A percentile compares a stretch with the other conserved stretches of the same genome.
These are phyloP conservation scores for Marasmius oreades DNA, from an alignment of 1,284 basidiomycete genomes.

Conservation along the genomic window DNA sequence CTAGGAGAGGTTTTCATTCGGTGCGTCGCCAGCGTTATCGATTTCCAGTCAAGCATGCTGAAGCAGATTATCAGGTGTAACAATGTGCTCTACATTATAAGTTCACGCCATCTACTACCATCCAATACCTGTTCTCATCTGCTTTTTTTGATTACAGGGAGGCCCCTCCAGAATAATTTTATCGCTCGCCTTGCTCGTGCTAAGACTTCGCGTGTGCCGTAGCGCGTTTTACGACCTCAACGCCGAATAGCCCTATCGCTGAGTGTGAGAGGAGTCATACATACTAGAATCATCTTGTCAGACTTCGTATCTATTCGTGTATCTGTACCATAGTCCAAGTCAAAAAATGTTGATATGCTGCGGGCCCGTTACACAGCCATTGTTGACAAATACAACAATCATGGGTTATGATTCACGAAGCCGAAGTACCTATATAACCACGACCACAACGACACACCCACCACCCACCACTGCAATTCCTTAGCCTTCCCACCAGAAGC, in stretches of 20 bases:
- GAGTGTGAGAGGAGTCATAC: neutral
- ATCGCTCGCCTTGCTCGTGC: neutral
- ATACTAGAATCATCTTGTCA: neutral
- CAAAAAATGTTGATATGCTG: neutral
- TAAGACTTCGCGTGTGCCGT: neutral
- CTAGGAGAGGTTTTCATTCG: constrained; percentile 98
- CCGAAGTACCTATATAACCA: constrained; percentile 3
- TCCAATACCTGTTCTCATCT: constrained; percentile 24
- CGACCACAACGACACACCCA: constrained; percentile 5
- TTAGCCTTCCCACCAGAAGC: constrained; percentile 8
- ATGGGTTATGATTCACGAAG: neutral
- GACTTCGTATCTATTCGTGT: neutral
- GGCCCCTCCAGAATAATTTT: constrained; percentile 45
- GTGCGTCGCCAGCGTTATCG: constrained; percentile 39
- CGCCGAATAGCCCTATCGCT: neutral
- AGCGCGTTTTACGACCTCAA: neutral
- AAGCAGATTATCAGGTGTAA: constrained; percentile 57
- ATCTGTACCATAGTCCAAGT: neutral
- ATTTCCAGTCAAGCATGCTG: neutral
- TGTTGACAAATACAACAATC: neutral
- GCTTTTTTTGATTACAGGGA: constrained; percentile 55
- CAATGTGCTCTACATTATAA: constrained; percentile 92
- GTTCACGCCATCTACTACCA: constrained; percentile 32
- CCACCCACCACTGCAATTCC: constrained; percentile 12
- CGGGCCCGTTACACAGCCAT: neutral